Percentiles rank a stretch among this genome's conserved stretches.
Conservation (phyloP, 2,329 filamentous ascomycete species). For the Exserohilum turcica region DNA sequence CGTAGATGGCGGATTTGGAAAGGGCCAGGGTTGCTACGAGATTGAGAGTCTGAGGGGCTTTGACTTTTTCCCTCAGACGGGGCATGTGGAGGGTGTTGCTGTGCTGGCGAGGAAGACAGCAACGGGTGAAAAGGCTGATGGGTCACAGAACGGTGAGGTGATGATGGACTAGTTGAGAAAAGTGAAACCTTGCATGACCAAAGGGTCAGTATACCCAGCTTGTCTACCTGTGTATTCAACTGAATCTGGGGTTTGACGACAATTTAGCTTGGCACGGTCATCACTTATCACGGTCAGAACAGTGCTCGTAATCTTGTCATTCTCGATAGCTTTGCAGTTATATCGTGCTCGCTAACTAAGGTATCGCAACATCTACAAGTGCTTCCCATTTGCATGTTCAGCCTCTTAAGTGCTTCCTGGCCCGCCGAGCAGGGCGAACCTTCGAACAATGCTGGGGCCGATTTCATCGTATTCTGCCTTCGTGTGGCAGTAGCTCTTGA, state of each 20-base stretch:
- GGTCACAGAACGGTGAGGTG: background rate
- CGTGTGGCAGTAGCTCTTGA: conserved; percentile 96
- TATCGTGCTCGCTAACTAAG: conserved; percentile 21
- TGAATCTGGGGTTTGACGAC: background rate
- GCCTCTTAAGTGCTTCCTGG: conserved; percentile 74
- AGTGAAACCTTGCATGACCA: too few species aligned
- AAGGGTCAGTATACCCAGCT: background rate
- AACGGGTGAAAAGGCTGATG: background rate
- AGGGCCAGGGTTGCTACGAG: conserved; percentile 64
- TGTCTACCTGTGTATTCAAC: background rate
- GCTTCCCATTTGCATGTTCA: background rate
- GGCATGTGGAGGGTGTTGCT: conserved; percentile 69
- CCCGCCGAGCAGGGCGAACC: conserved; percentile 91
- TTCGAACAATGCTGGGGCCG: conserved; percentile 90
- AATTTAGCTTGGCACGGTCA: background rate
- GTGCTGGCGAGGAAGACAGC: conserved; percentile 55
- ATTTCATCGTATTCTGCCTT: conserved; percentile 81
- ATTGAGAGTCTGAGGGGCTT: conserved; percentile 92
- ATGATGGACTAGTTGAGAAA: background rate
- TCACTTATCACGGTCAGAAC: background rate
- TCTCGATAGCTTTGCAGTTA: conserved; percentile 22
- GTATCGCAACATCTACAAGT: conserved; percentile 9
- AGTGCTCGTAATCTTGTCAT: conserved; percentile 14
- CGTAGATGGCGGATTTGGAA: conserved; percentile 43
- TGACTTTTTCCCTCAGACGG: conserved; percentile 93